These are phyloP conservation scores for Acacia confusa DNA, from an alignment of 306 rosid species.

Conservation along the genomic window DNA sequence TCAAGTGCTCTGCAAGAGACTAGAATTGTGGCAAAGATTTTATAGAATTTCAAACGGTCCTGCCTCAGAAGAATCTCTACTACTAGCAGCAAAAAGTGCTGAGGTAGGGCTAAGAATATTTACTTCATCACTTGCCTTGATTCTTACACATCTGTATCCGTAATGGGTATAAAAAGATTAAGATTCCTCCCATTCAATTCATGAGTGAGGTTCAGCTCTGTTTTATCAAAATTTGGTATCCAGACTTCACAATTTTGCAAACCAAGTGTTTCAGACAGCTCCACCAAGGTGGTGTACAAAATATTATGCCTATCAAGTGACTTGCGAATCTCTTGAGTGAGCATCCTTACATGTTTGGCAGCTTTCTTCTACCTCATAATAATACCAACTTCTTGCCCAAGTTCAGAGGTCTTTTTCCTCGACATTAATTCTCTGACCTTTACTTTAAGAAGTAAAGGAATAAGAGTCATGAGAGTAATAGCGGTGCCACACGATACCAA, in stretches of 20 bases:
- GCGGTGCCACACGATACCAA: constrained; percentile 84
- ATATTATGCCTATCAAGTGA: constrained; percentile 79
- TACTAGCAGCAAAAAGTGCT: too few species aligned
- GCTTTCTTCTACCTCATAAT: constrained; percentile 73
- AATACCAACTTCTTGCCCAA: constrained; percentile 75
- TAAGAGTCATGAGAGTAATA: constrained; percentile 73
- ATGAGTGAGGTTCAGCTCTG: constrained; percentile 73
- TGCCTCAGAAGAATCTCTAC: too few species aligned
- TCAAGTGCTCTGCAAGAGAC: constrained; percentile 53
- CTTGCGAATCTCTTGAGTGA: constrained; percentile 90
- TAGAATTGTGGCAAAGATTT: constrained; percentile 38
- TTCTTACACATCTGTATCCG: constrained; percentile 53
- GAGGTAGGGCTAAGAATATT: too few species aligned
- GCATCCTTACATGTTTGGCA: constrained; percentile 82
- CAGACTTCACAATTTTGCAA: constrained; percentile 90
- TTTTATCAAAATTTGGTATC: constrained; percentile 79
- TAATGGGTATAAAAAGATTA: constrained; percentile 48
- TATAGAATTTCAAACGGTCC: constrained; percentile 37
- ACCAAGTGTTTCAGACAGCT: constrained; percentile 73
- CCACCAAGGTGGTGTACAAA: constrained; percentile 71
- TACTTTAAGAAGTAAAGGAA: constrained; percentile 84
- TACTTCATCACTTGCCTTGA: too few species aligned
- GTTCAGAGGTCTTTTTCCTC: constrained; percentile 85
- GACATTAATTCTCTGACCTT: constrained; percentile 86
- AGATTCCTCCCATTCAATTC: constrained; percentile 59